Percentiles rank a stretch among this genome's conserved stretches.
phyloP scores from a whole-genome alignment of 1,139 yeast species.

The Hemisphaericaspora xylofermentans region DNA sequence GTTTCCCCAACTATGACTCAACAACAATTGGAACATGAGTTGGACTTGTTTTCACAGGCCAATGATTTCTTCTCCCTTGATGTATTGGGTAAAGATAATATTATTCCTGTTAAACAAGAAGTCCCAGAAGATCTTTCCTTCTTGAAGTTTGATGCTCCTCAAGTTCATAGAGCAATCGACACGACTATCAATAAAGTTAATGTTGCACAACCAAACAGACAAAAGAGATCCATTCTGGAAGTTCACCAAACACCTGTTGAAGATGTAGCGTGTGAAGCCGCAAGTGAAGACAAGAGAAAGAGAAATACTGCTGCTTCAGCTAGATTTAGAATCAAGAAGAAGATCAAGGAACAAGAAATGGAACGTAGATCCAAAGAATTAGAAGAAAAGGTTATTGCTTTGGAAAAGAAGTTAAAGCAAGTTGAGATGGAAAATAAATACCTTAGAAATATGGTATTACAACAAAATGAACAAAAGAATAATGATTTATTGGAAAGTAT shows the following conservation, averaged over 20 bases:
- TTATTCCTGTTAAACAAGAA: conserved; percentile 18
- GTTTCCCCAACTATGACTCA: conserved; percentile 26
- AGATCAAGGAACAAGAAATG: conserved; percentile 59
- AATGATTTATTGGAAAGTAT: conserved; percentile 40
- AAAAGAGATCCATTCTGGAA: conserved; percentile 2
- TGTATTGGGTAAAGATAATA: conserved; percentile 31
- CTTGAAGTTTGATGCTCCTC: conserved; percentile 4
- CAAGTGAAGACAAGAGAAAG: conserved; percentile 46
- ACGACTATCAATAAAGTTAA: neutral
- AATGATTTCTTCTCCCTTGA: conserved; percentile 49
- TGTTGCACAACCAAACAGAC: neutral
- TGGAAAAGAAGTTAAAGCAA: conserved; percentile 46
- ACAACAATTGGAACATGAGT: conserved; percentile 43
- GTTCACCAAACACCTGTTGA: neutral
- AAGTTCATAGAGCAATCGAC: neutral
- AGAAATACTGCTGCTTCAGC: conserved; percentile 67
- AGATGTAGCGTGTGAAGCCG: conserved; percentile 8
- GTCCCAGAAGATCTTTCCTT: conserved; percentile 6
- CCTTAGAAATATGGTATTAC: conserved; percentile 48
- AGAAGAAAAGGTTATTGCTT: conserved; percentile 35
- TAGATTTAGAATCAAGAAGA: conserved; percentile 60
- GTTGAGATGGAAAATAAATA: conserved; percentile 82
- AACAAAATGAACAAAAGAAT: conserved; percentile 48
- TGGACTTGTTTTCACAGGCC: conserved; percentile 44
- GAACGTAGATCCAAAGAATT: conserved; percentile 47